Conservation (phyloP, 2,329 filamentous ascomycete species). For the Xylariaceae sp. region DNA sequence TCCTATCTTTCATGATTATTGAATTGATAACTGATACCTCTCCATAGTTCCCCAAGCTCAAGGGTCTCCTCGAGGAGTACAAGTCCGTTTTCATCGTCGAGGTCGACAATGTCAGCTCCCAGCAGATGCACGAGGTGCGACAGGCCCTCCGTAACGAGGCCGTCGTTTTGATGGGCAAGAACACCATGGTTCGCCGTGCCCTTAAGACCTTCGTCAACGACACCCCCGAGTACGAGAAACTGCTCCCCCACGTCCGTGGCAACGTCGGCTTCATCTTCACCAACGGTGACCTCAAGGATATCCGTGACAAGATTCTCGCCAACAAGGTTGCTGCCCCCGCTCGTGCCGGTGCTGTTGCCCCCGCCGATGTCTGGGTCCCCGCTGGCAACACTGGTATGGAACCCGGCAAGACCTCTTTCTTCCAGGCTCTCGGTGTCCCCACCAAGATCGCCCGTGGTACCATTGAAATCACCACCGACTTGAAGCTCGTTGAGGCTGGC, state of each 20-base stretch:
- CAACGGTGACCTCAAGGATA: slow-evolving; percentile 88
- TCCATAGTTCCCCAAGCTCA: slow-evolving; percentile 99
- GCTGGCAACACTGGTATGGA: slow-evolving; percentile 99
- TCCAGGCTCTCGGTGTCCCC: slow-evolving; percentile 99
- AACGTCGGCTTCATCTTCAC: slow-evolving; percentile 99
- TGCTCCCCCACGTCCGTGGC: slow-evolving; percentile 92
- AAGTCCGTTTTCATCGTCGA: slow-evolving; percentile 95
- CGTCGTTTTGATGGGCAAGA: slow-evolving; percentile 99
- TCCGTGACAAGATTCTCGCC: slow-evolving; percentile 88
- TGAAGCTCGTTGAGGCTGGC: slow-evolving; percentile 94
- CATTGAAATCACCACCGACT: slow-evolving; percentile 97
- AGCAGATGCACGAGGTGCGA: slow-evolving; percentile 99
- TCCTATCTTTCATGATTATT: neutral
- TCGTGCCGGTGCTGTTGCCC: slow-evolving; percentile 95
- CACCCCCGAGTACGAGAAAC: slow-evolving; percentile 94
- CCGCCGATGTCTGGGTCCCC: slow-evolving; percentile 87
- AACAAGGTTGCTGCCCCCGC: slow-evolving; percentile 98
- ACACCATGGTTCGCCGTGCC: slow-evolving; percentile 98
- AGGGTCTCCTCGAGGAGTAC: slow-evolving; percentile 94
- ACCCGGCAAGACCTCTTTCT: slow-evolving; percentile 99
- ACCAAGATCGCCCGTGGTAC: slow-evolving; percentile 99
- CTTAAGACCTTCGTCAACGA: slow-evolving; percentile 91
- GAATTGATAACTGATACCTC: slow-evolving; percentile 19
- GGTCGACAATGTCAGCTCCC: slow-evolving; percentile 99
- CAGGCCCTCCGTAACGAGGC: slow-evolving; percentile 82